Base-by-base conservation (phyloP, 2,329 filamentous ascomycete species). In the Alternaria infectoria region DNA sequence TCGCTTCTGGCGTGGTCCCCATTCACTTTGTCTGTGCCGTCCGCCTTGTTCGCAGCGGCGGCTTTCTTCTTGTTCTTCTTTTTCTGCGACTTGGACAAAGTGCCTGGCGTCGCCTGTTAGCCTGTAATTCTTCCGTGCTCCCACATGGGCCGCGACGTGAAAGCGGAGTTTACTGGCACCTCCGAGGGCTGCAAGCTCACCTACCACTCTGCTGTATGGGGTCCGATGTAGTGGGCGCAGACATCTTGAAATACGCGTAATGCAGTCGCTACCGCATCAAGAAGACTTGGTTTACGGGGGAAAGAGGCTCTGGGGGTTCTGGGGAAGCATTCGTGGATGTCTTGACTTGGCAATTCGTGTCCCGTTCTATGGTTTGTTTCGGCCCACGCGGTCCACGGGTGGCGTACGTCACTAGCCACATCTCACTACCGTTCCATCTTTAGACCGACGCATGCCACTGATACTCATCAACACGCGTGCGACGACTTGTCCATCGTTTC, bases 11-110 rank as follows among this genome's bases (percentile, higher is more conserved):
- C 64, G 56, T 69, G 61, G 26, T 60, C 62, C 30, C 74, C 76
- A 57, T 78, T 77, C 46, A 66, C 68, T 67, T 68, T 73, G 49
- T 64, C 67, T 17, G 58, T 51, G 49, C 77, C 77, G 21, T 77
- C 75, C 17, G 64, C 59, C 62, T 75, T 74, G 30, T 67, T 71
- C 45, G 64, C 69, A 54, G 62, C 65, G 9, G 56, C 69, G 21
- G 60, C 71, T 44, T 80, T 80, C 74, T 79, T 80, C 73, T 79
- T 80, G 51, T 76, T 80, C 73, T 77, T 79, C 75, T 79, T 81
- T 71, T 80, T 81, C 54, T 79, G 79, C 36, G 74, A 79, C 59
- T 80, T 81, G 13, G 76, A 74, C 5, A 72, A 54, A 30, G 71
- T 62, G 25, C 73, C 78, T 80, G 54, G 3, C 23, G 19, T 45